Evolutionary conservation across 495 filamentous ascomycete species (phyloP), one percentile per base, ranked within the genome.

Genomic region (Penicillium alfredii): DNA sequence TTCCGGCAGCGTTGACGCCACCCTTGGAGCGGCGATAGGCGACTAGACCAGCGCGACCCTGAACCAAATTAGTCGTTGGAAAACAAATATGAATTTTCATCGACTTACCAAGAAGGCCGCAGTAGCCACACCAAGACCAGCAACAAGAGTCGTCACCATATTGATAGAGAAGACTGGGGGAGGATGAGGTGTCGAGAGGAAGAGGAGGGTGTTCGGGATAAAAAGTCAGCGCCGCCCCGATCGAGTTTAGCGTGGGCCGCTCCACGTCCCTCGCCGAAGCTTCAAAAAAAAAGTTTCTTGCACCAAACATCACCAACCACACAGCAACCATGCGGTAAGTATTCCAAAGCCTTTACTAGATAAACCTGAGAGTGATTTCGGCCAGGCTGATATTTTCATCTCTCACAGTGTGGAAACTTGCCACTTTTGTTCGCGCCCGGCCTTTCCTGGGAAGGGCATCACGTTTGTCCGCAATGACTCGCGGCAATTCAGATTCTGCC

Each of bases 21-120:
- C 84, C 86, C 44, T 80, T 73, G 35, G 82, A 96, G 38, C 85
- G 78, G 29, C 88, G 82, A 53, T 87, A 75, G 35, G 93, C 92
- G 33, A 95, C 81, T 8, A 93, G 71, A 34, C 90, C 92, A 44
- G 93, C 88, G 46, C 92, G 82, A 49, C 90, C 90, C 88, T 94
- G 33, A 29, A 40, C 33, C 35, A 41, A 50, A 60, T 47, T 40
- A 38, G 23, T 12, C 6, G 3, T 30, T 19, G 9, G 29, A 8
- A 34, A 25, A 14, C 12, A 18, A 12, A 26, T 9, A 14, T n/a
- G 4, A 19, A 5, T 6, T n/a, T 30, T 28, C 21, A 36, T 22
- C 35, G 8, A 40, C 78, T 56, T 69, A 88, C 84, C 45, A 89
- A 60, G 53, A 90, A 90, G 24, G 84, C 85, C 5, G 83, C 80